A percentile compares a stretch with the other conserved stretches of the same genome.
These are phyloP conservation scores for Zarea fungicola DNA, from an alignment of 2,329 filamentous ascomycete genomes.

Conservation along the genomic window DNA sequence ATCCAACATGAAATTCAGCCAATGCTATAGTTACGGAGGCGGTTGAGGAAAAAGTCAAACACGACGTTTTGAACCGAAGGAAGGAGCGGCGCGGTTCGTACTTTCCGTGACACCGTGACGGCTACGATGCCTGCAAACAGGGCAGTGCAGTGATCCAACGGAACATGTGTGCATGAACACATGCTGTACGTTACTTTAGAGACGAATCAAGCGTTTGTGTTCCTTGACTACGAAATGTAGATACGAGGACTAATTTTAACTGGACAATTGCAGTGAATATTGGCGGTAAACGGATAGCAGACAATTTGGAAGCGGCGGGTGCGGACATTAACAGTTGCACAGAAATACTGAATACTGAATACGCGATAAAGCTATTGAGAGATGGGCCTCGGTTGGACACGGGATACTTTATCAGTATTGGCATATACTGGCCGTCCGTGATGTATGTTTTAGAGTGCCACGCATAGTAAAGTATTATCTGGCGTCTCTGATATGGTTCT, in stretches of 20 bases:
- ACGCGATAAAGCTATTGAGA: too few species aligned
- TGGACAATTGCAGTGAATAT: background rate
- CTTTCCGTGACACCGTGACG: background rate
- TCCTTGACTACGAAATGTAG: background rate
- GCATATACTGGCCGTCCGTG: too few species aligned
- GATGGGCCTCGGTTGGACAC: too few species aligned
- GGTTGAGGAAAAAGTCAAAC: background rate
- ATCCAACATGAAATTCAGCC: too few species aligned
- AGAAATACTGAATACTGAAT: too few species aligned
- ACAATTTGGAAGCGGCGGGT: background rate
- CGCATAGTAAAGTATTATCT: too few species aligned
- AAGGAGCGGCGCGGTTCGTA: slow-evolving; percentile 1
- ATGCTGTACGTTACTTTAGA: background rate
- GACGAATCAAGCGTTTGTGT: background rate
- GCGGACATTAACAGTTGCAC: background rate
- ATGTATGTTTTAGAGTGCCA: too few species aligned
- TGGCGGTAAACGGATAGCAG: background rate
- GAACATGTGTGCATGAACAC: too few species aligned
- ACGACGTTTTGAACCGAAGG: background rate
- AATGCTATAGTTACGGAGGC: too few species aligned
- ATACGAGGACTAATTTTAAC: background rate
- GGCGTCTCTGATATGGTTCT: too few species aligned
- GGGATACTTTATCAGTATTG: too few species aligned
- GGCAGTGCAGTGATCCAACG: background rate
- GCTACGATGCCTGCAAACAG: background rate